Base-by-base conservation (phyloP, 768 basidiomycete genomes). In the Termitomyces sp. region DNA sequence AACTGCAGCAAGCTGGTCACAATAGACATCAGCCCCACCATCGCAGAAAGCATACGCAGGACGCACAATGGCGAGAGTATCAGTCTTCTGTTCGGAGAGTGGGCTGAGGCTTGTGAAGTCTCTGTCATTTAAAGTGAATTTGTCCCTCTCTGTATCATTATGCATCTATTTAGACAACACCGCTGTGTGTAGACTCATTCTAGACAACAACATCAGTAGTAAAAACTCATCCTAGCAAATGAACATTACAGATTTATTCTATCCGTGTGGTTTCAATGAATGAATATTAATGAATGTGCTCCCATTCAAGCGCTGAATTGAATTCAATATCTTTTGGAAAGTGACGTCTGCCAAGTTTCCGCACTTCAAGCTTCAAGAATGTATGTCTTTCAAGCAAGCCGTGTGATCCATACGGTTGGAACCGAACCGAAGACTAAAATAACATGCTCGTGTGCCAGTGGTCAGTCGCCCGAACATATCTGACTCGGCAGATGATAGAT, bases 61-160 rank as follows among this genome's bases (percentile, higher is more conserved):
- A 94, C 92, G 3, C 93, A 95, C 71, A 95, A 95, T 60, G 93
- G 94, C 57, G 93, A 95, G 74, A 93, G 91, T 60, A 94, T 95
- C 66, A 92, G 90, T 61, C 69, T 94, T 36, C 75, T 95, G 12
- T 94, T 95, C 63, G 90, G 88, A 41, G 92, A 92, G 65, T 91
- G 88, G 86, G 78, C 86, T 26, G 86, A 87, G 64, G 72, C 72
- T 8, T 69, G 75, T 16, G 73, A 70, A 51, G 69, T 79, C 51
- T 69, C 73, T 27, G 69, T 79, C 31, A 54, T 76, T 32, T 79
- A 67, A 65, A 14, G 16, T 1, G 20, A 44, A 50, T 29, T 37
- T 9, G 6, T 56, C 20, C 26, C 14, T 10, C 43, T 52, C 20
- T 58, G 60, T 58, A 63, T 57, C 56, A 59, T 60, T 64, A 61